Percentiles rank a stretch among this genome's conserved stretches.
These are phyloP conservation scores for Tolypocladium pustulatum DNA, from an alignment of 2,329 filamentous ascomycete genomes.

Conservation along the genomic window DNA sequence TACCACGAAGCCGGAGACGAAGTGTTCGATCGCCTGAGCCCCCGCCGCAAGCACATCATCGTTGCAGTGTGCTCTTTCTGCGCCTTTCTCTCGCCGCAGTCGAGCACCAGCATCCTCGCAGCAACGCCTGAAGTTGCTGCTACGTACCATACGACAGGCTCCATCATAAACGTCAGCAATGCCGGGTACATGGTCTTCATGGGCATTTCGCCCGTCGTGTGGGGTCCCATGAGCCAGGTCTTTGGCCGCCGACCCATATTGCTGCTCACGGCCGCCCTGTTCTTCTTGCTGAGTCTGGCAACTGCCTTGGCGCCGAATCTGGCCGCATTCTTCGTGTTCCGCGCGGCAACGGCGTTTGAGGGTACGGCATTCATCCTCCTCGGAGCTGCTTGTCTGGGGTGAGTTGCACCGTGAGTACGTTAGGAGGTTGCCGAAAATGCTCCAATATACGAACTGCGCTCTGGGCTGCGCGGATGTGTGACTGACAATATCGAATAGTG, in stretches of 20 bases:
- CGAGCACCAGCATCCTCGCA: slow-evolving; percentile 61
- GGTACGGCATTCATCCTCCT: slow-evolving; percentile 66
- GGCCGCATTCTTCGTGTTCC: slow-evolving; percentile 61
- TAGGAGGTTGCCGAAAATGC: neutral
- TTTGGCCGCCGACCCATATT: slow-evolving; percentile 48
- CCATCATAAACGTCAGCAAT: slow-evolving; percentile 64
- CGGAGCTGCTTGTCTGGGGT: slow-evolving; percentile 58
- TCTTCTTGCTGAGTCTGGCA: slow-evolving; percentile 60
- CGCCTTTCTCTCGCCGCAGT: slow-evolving; percentile 65
- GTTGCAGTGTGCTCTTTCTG: slow-evolving; percentile 62
- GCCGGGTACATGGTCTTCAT: slow-evolving; percentile 67
- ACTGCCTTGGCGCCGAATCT: slow-evolving; percentile 64
- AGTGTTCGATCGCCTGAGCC: slow-evolving; percentile 55
- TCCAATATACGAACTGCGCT: neutral
- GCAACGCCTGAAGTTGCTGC: slow-evolving; percentile 64
- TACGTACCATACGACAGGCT: slow-evolving; percentile 54
- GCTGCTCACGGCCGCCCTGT: slow-evolving; percentile 49
- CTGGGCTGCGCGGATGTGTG: neutral
- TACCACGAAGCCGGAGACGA: slow-evolving; percentile 12
- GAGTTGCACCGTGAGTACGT: slow-evolving; percentile 11
- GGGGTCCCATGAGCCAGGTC: slow-evolving; percentile 60
- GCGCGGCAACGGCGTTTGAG: slow-evolving; percentile 63
- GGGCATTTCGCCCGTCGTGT: slow-evolving; percentile 59
- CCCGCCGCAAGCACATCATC: slow-evolving; percentile 53
- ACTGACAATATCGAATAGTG: slow-evolving; percentile 19